Evolutionary conservation across 805 yeast species (phyloP).

Genomic region (Starmerella etchellsii): DNA sequence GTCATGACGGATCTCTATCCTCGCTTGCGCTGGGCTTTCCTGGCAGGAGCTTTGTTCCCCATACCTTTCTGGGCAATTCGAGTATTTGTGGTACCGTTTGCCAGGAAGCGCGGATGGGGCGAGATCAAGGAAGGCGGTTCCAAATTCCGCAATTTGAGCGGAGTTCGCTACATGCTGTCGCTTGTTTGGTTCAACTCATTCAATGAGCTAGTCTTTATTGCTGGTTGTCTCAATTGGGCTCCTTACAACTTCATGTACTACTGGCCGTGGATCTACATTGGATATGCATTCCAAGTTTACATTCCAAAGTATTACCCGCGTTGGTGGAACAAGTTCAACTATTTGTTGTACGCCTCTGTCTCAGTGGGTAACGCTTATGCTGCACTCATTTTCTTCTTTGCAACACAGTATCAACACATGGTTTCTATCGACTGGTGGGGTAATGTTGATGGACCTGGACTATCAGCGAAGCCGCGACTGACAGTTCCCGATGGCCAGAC

Average conservation of each 20-base stretch:
- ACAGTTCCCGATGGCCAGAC: not conserved
- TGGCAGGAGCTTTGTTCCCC: constrained; percentile 36
- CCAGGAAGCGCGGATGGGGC: constrained; percentile 13
- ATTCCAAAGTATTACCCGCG: constrained; percentile 36
- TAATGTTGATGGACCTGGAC: constrained; percentile 23
- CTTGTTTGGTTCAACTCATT: constrained; percentile 18
- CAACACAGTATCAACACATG: constrained; percentile 33
- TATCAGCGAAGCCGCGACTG: not conserved
- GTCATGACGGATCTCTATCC: constrained; percentile 43
- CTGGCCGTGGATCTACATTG: constrained; percentile 14
- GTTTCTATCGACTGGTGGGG: constrained; percentile 54
- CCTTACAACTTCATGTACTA: constrained; percentile 35
- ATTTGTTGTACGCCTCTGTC: constrained; percentile 43
- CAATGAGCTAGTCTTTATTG: constrained; percentile 15
- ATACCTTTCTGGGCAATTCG: constrained; percentile 15
- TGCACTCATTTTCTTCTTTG: constrained; percentile 45
- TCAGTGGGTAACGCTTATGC: constrained; percentile 53
- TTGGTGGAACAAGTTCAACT: constrained; percentile 45
- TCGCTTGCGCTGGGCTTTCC: constrained; percentile 46
- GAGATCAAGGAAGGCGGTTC: constrained; percentile 5
- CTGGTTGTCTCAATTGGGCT: constrained; percentile 26
- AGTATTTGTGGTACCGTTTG: not conserved
- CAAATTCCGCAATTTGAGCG: constrained; percentile 13
- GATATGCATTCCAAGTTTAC: constrained; percentile 34
- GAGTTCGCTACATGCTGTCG: constrained; percentile 27